Conservation (phyloP, 495 filamentous ascomycete species). For the Monascus purpureus region DNA sequence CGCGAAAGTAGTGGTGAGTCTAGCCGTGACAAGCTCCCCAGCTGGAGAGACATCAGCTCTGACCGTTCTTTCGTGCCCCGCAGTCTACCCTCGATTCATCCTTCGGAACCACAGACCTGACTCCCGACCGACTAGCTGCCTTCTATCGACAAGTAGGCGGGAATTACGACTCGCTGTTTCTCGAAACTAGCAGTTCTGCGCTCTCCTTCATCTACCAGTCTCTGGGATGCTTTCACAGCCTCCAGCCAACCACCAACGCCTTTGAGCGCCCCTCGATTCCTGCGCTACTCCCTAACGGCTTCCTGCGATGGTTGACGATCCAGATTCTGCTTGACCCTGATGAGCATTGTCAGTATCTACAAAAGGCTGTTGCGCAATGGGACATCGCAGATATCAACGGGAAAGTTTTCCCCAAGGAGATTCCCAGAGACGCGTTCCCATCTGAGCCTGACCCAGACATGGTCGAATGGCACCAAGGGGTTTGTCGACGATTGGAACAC, state of each 20-base stretch:
- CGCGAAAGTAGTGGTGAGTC: conserved; percentile 66
- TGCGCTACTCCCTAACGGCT: conserved; percentile 68
- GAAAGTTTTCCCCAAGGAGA: conserved; percentile 59
- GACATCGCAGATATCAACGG: conserved; percentile 59
- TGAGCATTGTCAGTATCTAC: conserved; percentile 73
- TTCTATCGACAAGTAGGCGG: conserved; percentile 87
- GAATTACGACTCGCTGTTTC: conserved; percentile 79
- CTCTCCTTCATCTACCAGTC: conserved; percentile 88
- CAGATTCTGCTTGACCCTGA: conserved; percentile 79
- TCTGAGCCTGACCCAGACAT: conserved; percentile 60
- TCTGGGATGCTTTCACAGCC: conserved; percentile 72
- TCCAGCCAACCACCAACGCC: conserved; percentile 55
- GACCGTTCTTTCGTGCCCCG: conserved; percentile 18
- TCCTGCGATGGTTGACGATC: conserved; percentile 88
- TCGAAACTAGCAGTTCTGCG: conserved; percentile 55
- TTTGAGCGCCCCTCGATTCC: conserved; percentile 66
- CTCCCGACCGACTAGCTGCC: conserved; percentile 65
- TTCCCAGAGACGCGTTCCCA: conserved; percentile 69
- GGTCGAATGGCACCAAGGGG: conserved; percentile 68
- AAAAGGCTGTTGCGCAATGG: conserved; percentile 65
- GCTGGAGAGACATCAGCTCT: neutral
- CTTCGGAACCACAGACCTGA: conserved; percentile 48
- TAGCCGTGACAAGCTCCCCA: neutral
- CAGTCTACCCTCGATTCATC: conserved; percentile 45
- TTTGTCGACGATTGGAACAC: conserved; percentile 30